Conservation (phyloP, 768 basidiomycete genomes). For the Trichaptum fuscoviolaceum region DNA sequence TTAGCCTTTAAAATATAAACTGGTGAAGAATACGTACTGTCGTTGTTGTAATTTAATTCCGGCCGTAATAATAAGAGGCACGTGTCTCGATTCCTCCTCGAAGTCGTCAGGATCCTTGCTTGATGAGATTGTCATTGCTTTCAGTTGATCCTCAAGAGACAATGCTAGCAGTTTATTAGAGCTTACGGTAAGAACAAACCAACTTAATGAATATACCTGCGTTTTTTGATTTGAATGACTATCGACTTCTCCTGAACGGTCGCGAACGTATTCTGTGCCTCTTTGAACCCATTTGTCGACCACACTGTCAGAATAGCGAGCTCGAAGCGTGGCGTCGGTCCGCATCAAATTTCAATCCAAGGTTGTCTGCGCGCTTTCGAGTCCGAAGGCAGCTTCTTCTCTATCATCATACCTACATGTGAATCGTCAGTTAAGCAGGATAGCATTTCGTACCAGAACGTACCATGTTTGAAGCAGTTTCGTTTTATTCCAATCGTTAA, state of each 20-base stretch:
- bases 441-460: not conserved
- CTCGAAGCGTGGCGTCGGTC: not conserved
- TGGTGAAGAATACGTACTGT: not conserved
- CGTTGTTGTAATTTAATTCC: not conserved
- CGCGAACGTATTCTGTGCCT: not conserved
- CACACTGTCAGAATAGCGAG: not conserved
- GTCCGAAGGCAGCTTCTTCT: not conserved
- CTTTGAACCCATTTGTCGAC: not conserved
- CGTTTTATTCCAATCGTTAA: conserved; percentile 9
- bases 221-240: not conserved
- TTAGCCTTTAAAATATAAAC: not conserved
- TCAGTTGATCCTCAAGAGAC: not conserved
- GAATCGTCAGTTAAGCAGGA: not conserved
- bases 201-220: not conserved
- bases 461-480: not conserved
- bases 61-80: not conserved
- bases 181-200: not conserved
- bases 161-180: not conserved
- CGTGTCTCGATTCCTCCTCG: not conserved
- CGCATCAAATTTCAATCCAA: not conserved
- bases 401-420: not conserved
- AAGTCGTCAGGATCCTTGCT: not conserved
- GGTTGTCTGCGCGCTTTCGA: not conserved
- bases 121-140: not conserved
- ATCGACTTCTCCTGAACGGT: not conserved